phyloP scores from a whole-genome alignment of 2,329 filamentous ascomycete species.

The Aspergillus japonicus region DNA sequence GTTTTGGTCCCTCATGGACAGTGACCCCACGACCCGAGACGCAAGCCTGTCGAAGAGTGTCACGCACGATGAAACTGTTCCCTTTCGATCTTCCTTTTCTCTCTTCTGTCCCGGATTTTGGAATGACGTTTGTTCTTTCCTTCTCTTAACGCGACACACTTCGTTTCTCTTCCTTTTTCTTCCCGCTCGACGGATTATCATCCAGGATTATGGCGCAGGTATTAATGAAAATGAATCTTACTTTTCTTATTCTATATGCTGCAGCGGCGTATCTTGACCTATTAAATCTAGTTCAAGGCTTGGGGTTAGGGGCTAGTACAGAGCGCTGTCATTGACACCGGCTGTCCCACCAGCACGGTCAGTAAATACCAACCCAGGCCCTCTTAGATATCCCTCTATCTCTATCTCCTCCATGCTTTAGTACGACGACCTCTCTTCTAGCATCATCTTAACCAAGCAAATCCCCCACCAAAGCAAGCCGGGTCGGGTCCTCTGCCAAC shows the following conservation, averaged over 20 bases:
- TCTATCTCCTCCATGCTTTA: not conserved
- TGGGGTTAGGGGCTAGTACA: not conserved
- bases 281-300: not conserved
- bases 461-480: not conserved
- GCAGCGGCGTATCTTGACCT: not conserved
- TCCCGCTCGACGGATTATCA: slow-evolving; percentile 22
- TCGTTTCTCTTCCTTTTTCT: not conserved
- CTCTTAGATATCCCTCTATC: not conserved
- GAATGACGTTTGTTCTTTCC: not conserved
- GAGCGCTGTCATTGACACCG: not conserved
- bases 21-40: not conserved
- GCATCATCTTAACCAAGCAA: not conserved
- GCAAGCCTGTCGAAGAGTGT: not conserved
- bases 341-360: not conserved
- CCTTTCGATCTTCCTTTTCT: not conserved
- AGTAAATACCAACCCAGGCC: not conserved
- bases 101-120: not conserved
- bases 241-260: not conserved
- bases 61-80: not conserved
- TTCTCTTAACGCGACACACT: not conserved
- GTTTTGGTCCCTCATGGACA: not conserved
- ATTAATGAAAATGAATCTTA: slow-evolving; percentile 24
- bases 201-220: slow-evolving; percentile 21
- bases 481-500: no score
- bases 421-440: not conserved